Percentiles rank a stretch among this genome's conserved stretches.
Conservation (phyloP, 441 rosid species). For the Syzygium syzygioides region DNA sequence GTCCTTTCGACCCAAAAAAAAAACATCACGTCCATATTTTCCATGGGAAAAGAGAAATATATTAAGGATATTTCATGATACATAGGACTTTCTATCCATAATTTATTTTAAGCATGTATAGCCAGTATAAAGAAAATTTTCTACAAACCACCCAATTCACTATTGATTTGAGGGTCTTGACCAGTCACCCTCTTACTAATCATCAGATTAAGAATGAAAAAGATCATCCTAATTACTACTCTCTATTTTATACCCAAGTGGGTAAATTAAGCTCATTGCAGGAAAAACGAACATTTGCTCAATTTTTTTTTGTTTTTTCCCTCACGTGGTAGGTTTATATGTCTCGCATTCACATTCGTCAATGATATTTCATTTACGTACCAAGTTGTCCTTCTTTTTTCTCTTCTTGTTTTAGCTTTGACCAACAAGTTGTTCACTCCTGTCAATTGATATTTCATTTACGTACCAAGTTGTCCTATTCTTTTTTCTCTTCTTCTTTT, state of each 20-base stretch:
- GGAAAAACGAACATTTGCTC: not conserved
- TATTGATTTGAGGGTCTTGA: not conserved
- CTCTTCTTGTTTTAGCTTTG: not conserved
- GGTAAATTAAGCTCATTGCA: not conserved
- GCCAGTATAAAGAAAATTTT: not conserved
- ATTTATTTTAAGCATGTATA: not conserved
- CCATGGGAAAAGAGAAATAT: no score
- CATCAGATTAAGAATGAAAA: not conserved
- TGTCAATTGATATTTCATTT: not conserved
- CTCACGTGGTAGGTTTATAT: not conserved
- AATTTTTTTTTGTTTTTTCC: not conserved
- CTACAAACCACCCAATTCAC: not conserved
- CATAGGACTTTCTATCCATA: not conserved
- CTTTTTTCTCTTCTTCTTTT: not conserved
- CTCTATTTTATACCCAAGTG: not conserved
- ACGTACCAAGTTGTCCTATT: not conserved
- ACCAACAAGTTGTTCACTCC: no score
- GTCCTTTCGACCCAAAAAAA: no score
- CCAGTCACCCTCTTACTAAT: not conserved
- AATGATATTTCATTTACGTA: not conserved
- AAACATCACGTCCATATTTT: no score
- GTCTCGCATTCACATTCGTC: not conserved
- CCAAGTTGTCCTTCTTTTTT: not conserved
- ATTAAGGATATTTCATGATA: no score
- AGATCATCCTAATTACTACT: not conserved